Conservation (phyloP, 2,329 filamentous ascomycete species). For the Colletotrichum scovillei region DNA sequence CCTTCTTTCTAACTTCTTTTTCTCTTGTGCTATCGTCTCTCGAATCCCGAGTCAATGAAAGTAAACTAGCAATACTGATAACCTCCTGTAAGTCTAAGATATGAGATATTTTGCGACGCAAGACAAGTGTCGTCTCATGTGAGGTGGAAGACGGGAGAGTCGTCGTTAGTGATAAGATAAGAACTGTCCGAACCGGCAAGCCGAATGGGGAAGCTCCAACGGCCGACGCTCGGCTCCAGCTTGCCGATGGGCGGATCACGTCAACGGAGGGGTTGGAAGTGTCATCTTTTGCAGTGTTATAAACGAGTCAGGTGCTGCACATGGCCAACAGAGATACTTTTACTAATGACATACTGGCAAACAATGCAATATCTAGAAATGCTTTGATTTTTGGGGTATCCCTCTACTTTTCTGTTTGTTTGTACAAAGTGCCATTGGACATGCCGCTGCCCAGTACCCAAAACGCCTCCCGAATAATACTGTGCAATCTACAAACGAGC, state of each 20-base stretch:
- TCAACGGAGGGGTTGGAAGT: conserved; percentile 12
- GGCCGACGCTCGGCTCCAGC: conserved; percentile 16
- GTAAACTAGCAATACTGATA: no score
- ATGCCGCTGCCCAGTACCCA: neutral
- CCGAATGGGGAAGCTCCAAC: conserved; percentile 31
- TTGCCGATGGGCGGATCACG: conserved; percentile 33
- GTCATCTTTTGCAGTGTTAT: neutral
- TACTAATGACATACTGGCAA: neutral
- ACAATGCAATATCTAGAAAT: neutral
- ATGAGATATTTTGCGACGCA: neutral
- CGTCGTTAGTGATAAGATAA: conserved; percentile 30
- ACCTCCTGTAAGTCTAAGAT: neutral
- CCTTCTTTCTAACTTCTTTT: neutral
- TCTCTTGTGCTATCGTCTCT: neutral
- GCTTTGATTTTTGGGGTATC: conserved; percentile 29
- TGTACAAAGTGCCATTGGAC: neutral
- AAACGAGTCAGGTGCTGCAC: neutral
- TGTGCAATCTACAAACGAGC: conserved; percentile 61
- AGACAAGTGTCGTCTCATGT: neutral
- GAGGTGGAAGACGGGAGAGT: neutral
- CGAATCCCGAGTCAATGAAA: no score
- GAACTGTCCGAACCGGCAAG: neutral
- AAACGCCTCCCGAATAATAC: neutral
- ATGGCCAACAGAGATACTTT: neutral
- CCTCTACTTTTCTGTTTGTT: conserved; percentile 10